Base-by-base conservation (phyloP, 2,329 filamentous ascomycete genomes). In the Lecanoromycetidae sp. region DNA sequence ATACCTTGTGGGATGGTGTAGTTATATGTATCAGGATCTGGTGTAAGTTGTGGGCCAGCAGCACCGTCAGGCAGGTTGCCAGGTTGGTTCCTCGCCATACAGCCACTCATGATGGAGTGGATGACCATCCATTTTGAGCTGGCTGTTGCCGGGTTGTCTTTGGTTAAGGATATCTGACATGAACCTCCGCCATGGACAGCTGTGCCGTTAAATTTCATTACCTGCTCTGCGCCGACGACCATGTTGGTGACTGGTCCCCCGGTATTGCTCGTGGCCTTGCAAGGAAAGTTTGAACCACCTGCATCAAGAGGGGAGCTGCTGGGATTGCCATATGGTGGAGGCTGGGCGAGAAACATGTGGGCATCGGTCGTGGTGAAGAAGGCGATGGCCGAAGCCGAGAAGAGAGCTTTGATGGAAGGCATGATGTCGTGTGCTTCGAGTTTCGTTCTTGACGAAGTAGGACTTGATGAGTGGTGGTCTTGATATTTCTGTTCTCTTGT, bases 131-230 rank as follows among this genome's bases (percentile, higher is more conserved):
- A 98, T 19, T 75, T 72, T 0, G 77, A 82, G 55, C 75, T 63
- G 54, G 75, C 76, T 22, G 76, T 80, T 0, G 87, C 80, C 10
- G 72, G 66, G 9, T 72, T 68, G 56, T 95, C 90, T 15, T 84
- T 87, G 0, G 88, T 91, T 57, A 98, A 69, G 7, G 82, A 83
- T 48, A 96, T 67, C 58, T 98, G 91, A 68, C 91, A 96, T 0
- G 86, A 93, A 0, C 91, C 91, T 45, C 91, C 91, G 15, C 88
- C 88, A 56, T 98, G 91, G 0, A 81, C 78, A 2, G 87, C 88
- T 40, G 72, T 68, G 29, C 87, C 88, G 0, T 66, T 66, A 63
- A 94, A 85, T 0, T 66, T 63, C 1, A 95, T 71, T 0, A 67
- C 61, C 57, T 83, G 76, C 0, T 63, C 54, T 5, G 75, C 73